Conservation (phyloP, 208 protist genomes). For the Crithidia bombi region DNA sequence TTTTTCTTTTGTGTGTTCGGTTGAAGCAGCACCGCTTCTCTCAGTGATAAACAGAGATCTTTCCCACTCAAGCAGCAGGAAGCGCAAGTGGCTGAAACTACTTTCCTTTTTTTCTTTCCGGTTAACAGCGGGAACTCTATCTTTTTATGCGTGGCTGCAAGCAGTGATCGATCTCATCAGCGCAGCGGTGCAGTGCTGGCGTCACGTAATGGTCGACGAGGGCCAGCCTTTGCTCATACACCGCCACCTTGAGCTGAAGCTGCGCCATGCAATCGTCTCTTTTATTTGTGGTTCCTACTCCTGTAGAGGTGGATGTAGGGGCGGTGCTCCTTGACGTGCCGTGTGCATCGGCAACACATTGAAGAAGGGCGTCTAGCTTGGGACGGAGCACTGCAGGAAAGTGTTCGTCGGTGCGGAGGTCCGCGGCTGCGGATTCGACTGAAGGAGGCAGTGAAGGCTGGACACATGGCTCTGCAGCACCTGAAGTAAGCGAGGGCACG, state of each 20-base stretch:
- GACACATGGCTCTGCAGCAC: neutral
- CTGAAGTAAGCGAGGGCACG: neutral
- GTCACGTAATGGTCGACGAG: conserved; percentile 46
- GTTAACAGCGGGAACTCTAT: neutral
- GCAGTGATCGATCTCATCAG: conserved; percentile 34
- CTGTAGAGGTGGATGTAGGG: neutral
- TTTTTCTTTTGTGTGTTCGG: neutral
- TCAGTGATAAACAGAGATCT: no score
- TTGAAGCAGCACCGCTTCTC: neutral
- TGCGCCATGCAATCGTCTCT: conserved; percentile 29
- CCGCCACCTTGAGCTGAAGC: conserved; percentile 30
- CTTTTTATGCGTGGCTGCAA: neutral
- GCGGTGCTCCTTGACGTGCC: no score
- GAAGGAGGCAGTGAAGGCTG: neutral
- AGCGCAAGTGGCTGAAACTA: neutral
- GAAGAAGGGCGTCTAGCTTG: neutral
- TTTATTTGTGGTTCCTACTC: conserved; percentile 18
- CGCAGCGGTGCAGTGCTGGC: conserved; percentile 34
- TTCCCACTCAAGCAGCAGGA: no score
- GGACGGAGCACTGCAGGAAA: neutral
- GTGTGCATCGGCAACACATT: neutral
- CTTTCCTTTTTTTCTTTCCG: neutral
- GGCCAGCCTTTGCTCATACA: conserved; percentile 42
- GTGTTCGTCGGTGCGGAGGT: neutral
- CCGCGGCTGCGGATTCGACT: neutral